Conservation (phyloP, 129 eudicot species). For the Solidago caesia region DNA sequence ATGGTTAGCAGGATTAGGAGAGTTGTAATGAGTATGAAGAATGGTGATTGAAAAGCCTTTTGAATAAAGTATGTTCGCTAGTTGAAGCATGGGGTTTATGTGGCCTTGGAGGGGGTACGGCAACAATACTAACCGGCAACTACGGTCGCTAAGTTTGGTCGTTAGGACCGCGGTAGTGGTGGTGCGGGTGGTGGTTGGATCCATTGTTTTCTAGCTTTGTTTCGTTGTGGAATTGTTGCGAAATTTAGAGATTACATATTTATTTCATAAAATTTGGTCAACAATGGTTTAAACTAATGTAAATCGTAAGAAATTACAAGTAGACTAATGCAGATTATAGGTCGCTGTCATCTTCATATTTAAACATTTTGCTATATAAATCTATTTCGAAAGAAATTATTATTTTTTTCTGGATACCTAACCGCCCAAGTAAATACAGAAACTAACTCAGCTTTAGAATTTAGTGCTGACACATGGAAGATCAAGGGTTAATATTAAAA, state of each 20-base stretch:
- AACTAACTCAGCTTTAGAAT: no score
- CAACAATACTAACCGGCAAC: slow-evolving; percentile 32
- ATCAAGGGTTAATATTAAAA: no score
- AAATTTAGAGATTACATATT: neutral
- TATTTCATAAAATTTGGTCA: neutral
- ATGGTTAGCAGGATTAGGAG: slow-evolving; percentile 35
- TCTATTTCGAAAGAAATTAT: no score
- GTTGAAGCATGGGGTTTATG: slow-evolving; percentile 58
- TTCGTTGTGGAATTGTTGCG: neutral
- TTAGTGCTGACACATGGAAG: no score
- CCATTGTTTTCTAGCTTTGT: neutral
- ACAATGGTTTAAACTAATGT: neutral
- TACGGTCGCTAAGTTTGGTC: neutral
- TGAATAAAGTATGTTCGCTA: slow-evolving; percentile 52
- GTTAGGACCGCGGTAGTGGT: neutral
- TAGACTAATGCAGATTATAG: no score
- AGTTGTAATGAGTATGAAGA: slow-evolving; percentile 45
- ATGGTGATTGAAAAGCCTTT: slow-evolving; percentile 51
- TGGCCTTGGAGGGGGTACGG: slow-evolving; percentile 59
- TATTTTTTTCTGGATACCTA: neutral
- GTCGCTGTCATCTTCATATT: neutral
- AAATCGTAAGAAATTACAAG: no score
- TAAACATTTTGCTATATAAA: no score
- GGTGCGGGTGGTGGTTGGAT: neutral
- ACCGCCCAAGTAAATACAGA: neutral